These are phyloP conservation scores for Curvularia lunata DNA, from an alignment of 2,329 filamentous ascomycete genomes.

Conservation along the genomic window DNA sequence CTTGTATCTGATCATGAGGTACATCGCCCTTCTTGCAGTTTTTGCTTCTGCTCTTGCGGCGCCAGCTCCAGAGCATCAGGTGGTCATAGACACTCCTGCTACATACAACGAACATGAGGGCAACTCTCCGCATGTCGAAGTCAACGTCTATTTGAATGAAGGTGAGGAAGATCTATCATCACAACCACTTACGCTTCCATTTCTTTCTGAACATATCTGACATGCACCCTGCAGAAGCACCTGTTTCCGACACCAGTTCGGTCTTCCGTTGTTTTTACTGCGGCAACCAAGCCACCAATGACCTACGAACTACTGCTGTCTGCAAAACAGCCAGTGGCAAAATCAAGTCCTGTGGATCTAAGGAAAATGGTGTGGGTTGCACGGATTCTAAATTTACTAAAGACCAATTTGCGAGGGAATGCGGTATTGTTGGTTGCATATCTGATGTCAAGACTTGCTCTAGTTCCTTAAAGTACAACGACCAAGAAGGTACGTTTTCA, in stretches of 20 bases:
- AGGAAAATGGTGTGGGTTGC: too few species aligned
- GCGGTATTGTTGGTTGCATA: too few species aligned
- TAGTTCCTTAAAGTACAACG: too few species aligned
- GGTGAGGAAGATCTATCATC: not conserved
- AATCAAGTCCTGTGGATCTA: too few species aligned
- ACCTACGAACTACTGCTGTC: too few species aligned
- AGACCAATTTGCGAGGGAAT: too few species aligned
- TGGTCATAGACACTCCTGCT: not conserved
- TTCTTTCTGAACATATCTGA: not conserved
- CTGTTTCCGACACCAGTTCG: not conserved
- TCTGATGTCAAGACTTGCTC: too few species aligned
- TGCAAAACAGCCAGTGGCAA: too few species aligned
- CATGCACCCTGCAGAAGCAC: not conserved
- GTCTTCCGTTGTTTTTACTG: not conserved
- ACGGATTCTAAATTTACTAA: too few species aligned
- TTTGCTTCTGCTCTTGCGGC: not conserved
- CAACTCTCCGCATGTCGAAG: not conserved
- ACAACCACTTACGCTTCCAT: not conserved
- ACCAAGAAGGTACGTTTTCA: too few species aligned
- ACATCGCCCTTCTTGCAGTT: not conserved
- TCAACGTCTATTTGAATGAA: not conserved
- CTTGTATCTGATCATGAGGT: not conserved
- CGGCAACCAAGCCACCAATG: too few species aligned
- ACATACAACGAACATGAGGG: not conserved
- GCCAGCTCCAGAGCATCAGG: not conserved